Evolutionary conservation across 2,329 filamentous ascomycete genomes (phyloP), one percentile per base, ranked within the genome.

Genomic region (Penicillium brasilianum): DNA sequence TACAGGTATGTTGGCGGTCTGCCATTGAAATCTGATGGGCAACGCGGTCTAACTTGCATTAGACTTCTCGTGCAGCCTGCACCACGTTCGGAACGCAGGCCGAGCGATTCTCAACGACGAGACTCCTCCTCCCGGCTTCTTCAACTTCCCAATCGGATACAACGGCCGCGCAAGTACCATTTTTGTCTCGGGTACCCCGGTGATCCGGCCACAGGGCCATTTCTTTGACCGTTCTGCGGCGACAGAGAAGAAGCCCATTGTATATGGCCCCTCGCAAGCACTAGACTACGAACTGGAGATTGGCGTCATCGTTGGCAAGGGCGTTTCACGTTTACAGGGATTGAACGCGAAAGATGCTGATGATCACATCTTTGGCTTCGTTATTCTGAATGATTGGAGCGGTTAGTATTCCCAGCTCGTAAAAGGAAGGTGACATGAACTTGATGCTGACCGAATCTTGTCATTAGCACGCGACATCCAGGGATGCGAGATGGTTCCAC

Each of bases 311-410:
- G 73, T 84, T 8, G 80, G 81, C 2, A 81, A 81, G 43, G 71
- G 77, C 0, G 69, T 77, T 10, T 60, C 67, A 0, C 64, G 77
- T n/a, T 75, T 77, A 1, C 63, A 80, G 44, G 70, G 72, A 0
- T 61, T 84, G 0, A 66, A 71, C 0, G 73, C 79, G 0, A 80
- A 79, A 20, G 81, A 84, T 32, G 84, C 86, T 0, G 80, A 85
- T 7, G 80, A 85, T 1, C 84, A 88, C 68, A 85, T 89, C 7
- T 89, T 89, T 69, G 87, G 87, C 0, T 77, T 87, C 34, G 83
- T 87, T 0, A 72, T 89, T 54, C 68, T 89, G 13, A 89, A 89
- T 63, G 86, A 89, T 63, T 89, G 87, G 87, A 73, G 70, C 46
- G 63, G 71, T 71, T 39, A 55, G 68, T 60, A 9, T 14, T 34